Base-by-base conservation (phyloP, 1,284 basidiomycete species). In the Sanghuangporus weigelae region DNA sequence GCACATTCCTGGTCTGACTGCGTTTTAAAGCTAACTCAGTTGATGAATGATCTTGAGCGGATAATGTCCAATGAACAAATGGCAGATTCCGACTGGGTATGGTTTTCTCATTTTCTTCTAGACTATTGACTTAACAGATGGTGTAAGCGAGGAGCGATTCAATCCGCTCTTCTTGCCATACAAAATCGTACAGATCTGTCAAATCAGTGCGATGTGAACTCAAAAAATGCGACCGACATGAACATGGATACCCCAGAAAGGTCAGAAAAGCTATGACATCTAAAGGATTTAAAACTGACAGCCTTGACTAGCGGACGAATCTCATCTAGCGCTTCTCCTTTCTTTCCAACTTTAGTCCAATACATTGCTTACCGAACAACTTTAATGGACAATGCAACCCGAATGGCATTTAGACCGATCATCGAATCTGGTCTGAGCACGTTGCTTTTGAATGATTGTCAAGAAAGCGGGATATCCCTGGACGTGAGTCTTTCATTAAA, bases 51-150 rank as follows among this genome's bases (percentile, higher is more conserved):
- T 11, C 86, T 90, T 62, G 82, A 84, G 66, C 81, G 79, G 67
- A 74, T 75, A 16, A 71, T 87, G 11, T 83, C 80, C 51, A 72
- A 76, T 36, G 87, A 90, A 55, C 79, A 77, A 35, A 72, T 77
- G 21, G 69, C 76, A 0, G 79, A 80, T 51, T 73, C 76, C 7
- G 86, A 90, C 64, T 84, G 83, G 81, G 89, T 88, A 68, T 64
- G 79, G 70, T 46, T 36, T 63, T 64, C 31, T 62, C 54, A 23
- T 38, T 54, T 50, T 36, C 21, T 38, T 49, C 8, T 50, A 16
- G 16, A 5, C 49, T 36, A 39, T n/a, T 42, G 42, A 21, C 58
- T 40, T 59, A 38, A 63, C 60, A 56, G 55, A 44, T 21, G 1
- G 40, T 40, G 51, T 11, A 64, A 91, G 87, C 79, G 80, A 65